These are phyloP conservation scores for Mollisiaceae sp. DNA, from an alignment of 2,329 filamentous ascomycete genomes.

Conservation along the genomic window DNA sequence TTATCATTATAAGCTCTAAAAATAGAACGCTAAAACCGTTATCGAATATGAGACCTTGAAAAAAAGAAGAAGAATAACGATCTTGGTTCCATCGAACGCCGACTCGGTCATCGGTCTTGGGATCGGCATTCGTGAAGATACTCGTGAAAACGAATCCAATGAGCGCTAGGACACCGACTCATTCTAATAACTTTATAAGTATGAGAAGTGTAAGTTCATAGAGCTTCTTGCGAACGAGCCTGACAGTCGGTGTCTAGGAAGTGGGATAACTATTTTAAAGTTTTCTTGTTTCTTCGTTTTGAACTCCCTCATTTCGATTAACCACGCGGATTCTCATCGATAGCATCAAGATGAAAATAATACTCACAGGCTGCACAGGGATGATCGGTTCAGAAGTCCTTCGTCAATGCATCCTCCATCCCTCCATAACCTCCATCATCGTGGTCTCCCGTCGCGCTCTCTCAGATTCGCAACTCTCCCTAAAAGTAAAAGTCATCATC, in stretches of 20 bases:
- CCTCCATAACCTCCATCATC: conserved; percentile 56
- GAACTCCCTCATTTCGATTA: not conserved
- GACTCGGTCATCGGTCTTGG: not conserved
- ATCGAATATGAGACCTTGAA: not conserved
- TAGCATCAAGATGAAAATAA: conserved; percentile 52
- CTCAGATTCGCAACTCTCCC: not conserved
- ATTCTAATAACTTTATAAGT: not conserved
- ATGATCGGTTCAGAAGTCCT: conserved; percentile 60
- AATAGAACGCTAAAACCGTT: not conserved
- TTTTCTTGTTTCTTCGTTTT: not conserved
- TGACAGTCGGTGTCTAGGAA: not conserved
- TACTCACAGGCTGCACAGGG: conserved; percentile 63
- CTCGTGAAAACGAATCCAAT: not conserved
- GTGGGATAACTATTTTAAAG: not conserved
- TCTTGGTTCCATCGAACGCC: not conserved
- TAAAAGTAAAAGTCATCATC: conserved; percentile 37
- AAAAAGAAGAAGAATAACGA: not conserved
- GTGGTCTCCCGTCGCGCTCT: conserved; percentile 55
- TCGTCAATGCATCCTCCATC: conserved; percentile 53
- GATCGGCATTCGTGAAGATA: not conserved
- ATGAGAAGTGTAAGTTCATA: not conserved
- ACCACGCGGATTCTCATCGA: not conserved
- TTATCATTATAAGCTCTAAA: not conserved
- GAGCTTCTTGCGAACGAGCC: not conserved
- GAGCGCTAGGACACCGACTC: not conserved